phyloP scores from a whole-genome alignment of 2,329 filamentous ascomycete species.

The Cordyceps tenuipes region DNA sequence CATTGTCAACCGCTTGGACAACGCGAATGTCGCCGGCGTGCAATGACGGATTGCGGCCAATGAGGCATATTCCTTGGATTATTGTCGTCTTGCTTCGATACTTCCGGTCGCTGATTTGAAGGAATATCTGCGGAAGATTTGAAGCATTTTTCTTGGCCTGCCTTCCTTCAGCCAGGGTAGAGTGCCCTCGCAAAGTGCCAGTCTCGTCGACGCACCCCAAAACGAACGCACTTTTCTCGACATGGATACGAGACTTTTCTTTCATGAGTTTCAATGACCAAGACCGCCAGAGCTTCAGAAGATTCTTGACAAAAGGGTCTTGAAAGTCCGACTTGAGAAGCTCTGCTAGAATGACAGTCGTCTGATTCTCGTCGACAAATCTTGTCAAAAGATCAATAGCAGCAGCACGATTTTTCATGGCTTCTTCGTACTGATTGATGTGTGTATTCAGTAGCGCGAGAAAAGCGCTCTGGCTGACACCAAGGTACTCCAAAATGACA shows the following conservation, averaged over 20 bases:
- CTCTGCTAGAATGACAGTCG: slow-evolving; percentile 62
- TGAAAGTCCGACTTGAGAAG: slow-evolving; percentile 76
- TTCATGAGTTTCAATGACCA: slow-evolving; percentile 88
- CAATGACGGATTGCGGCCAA: slow-evolving; percentile 88
- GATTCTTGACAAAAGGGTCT: slow-evolving; percentile 76
- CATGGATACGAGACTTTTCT: slow-evolving; percentile 78
- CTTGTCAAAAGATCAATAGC: slow-evolving; percentile 63
- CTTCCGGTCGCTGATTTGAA: slow-evolving; percentile 62
- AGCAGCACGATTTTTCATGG: slow-evolving; percentile 55
- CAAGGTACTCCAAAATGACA: slow-evolving; percentile 69
- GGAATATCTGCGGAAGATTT: slow-evolving; percentile 74
- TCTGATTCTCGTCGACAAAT: slow-evolving; percentile 79
- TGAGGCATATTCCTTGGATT: slow-evolving; percentile 68
- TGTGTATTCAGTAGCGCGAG: slow-evolving; percentile 58
- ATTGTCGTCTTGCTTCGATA: slow-evolving; percentile 49
- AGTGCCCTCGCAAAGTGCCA: slow-evolving; percentile 63
- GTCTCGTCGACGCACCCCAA: slow-evolving; percentile 88
- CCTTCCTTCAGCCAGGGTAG: slow-evolving; percentile 32
- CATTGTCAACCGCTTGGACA: slow-evolving; percentile 71
- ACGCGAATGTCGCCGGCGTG: slow-evolving; percentile 89
- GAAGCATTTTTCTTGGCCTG: slow-evolving; percentile 33
- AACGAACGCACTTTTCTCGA: slow-evolving; percentile 78
- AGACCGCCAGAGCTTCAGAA: slow-evolving; percentile 76
- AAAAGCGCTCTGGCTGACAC: slow-evolving; percentile 61
- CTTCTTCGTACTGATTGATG: slow-evolving; percentile 57